Evolutionary conservation across 192 early-diverging fungal genomes (phyloP).

Genomic region (Coemansia sp.): DNA sequence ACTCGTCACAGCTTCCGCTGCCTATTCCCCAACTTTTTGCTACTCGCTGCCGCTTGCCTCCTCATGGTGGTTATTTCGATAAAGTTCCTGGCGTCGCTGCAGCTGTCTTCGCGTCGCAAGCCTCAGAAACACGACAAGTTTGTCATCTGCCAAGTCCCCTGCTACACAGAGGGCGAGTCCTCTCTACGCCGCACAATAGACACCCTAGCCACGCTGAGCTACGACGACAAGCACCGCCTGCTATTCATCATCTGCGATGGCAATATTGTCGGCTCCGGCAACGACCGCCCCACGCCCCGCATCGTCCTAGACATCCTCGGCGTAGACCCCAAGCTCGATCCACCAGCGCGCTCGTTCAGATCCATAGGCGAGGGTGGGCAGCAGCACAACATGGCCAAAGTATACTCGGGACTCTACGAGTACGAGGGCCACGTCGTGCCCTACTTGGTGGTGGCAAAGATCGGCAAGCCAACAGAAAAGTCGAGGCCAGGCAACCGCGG

Average conservation of each 20-base stretch:
- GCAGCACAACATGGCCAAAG: constrained; percentile 95
- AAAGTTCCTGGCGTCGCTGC: constrained; percentile 93
- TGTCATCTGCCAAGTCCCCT: constrained; percentile 92
- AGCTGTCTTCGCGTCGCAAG: constrained; percentile 69
- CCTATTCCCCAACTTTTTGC: constrained; percentile 79
- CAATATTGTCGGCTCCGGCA: constrained; percentile 94
- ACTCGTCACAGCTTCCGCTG: constrained; percentile 72
- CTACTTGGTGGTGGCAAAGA: constrained; percentile 92
- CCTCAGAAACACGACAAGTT: constrained; percentile 87
- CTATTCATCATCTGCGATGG: constrained; percentile 95
- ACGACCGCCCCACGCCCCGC: constrained; percentile 92
- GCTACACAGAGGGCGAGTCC: constrained; percentile 97
- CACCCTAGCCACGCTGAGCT: constrained; percentile 83
- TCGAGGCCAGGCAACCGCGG: constrained; percentile 93
- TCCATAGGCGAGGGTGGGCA: constrained; percentile 85
- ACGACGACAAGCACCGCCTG: constrained; percentile 97
- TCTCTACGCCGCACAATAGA: constrained; percentile 90
- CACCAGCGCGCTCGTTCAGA: constrained; percentile 80
- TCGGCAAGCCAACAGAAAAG: constrained; percentile 79
- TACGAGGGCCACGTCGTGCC: constrained; percentile 88
- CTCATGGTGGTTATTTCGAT: constrained; percentile 85
- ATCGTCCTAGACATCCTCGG: constrained; percentile 97
- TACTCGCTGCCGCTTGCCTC: constrained; percentile 75
- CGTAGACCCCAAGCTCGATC: constrained; percentile 77
- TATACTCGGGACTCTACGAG: constrained; percentile 97